Evolutionary conservation across 2,329 filamentous ascomycete genomes (phyloP).

Genomic region (Byssothecium circinans): DNA sequence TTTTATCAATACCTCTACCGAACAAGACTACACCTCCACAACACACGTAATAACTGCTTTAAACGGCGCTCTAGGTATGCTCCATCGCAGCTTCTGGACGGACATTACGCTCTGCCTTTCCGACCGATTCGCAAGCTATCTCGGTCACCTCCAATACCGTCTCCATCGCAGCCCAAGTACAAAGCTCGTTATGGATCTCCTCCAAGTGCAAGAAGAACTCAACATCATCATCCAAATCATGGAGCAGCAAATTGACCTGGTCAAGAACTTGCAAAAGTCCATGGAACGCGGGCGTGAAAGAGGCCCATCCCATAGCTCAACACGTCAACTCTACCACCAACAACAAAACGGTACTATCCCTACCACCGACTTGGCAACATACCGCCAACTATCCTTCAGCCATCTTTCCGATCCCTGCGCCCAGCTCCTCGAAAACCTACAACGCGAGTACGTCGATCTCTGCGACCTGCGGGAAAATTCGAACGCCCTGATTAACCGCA

Average conservation of each 20-base stretch:
- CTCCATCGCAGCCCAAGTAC: slow-evolving; percentile 47
- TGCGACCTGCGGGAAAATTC: slow-evolving; percentile 48
- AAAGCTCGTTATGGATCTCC: slow-evolving; percentile 49
- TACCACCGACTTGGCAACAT: slow-evolving; percentile 34
- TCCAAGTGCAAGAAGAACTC: slow-evolving; percentile 49
- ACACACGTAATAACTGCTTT: slow-evolving; percentile 44
- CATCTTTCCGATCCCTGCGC: slow-evolving; percentile 41
- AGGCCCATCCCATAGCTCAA: slow-evolving; percentile 11
- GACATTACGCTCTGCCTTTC: slow-evolving; percentile 47
- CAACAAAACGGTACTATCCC: slow-evolving; percentile 15
- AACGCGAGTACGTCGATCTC: slow-evolving; percentile 45
- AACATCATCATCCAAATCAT: slow-evolving; percentile 50
- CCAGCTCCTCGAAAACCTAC: slow-evolving; percentile 46
- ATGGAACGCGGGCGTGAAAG: slow-evolving; percentile 10
- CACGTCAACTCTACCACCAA: slow-evolving; percentile 12
- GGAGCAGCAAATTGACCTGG: slow-evolving; percentile 46
- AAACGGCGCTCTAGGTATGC: slow-evolving; percentile 46
- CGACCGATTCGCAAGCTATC: slow-evolving; percentile 47
- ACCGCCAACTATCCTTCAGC: slow-evolving; percentile 43
- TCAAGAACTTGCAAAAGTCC: slow-evolving; percentile 31
- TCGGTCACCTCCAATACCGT: slow-evolving; percentile 48
- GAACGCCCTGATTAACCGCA: slow-evolving; percentile 47
- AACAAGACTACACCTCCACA: slow-evolving; percentile 43
- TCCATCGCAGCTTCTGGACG: slow-evolving; percentile 49
- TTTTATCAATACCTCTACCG: slow-evolving; percentile 34